Base-by-base conservation (phyloP, 139 green algal genomes). In the Axilococcus clingmanii region DNA sequence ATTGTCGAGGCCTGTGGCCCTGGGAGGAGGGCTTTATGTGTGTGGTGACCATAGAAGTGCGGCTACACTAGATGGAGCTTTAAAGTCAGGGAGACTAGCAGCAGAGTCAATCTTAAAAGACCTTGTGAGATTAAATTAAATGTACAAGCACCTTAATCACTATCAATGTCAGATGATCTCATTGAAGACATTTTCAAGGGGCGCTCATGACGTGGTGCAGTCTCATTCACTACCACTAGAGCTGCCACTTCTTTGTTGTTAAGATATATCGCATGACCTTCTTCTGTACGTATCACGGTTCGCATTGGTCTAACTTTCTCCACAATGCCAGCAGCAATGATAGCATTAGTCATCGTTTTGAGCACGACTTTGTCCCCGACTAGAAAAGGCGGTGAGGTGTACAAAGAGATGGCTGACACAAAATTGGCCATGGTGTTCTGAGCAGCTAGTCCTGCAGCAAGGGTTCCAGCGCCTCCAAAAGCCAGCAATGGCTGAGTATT, bases 21-120 rank as follows among this genome's bases (percentile, higher is more conserved):
- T 93, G 7, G 78, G 68, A 19, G 57, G 57, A 12, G 65, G 75
- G 3, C 40, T 94, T 29, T 93, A 72, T 38, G 80, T 92, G 16
- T 86, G 74, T 48, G 88, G 92, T 7, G 92, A 99, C 68, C 86
- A 96, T 66, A 46, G 86, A 8, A 76, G 79, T 52, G 65, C 60
- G n/a, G 80, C 89, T 35, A 97, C 92, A 0, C 70, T 96, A n/a
- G 84, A 96, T 30, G 85, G 86, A 0, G 86, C 85, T 6, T 63
- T 97, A 28, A 60, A 60, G 54, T 82, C 63, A 14, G 88, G 84
- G 3, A 45, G 77, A 31, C 45, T 79, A n/a, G 85, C 82, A 3
- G 88, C 84, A 4, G 83, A 94, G 57, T 79, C 79, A 4, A 48
- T 94, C 36, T 32, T 87, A 22, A 37, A 28, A 16, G 50, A 55